These are phyloP conservation scores for Fusarium circinatum DNA, from an alignment of 2,329 filamentous ascomycete species.

Conservation along the genomic window DNA sequence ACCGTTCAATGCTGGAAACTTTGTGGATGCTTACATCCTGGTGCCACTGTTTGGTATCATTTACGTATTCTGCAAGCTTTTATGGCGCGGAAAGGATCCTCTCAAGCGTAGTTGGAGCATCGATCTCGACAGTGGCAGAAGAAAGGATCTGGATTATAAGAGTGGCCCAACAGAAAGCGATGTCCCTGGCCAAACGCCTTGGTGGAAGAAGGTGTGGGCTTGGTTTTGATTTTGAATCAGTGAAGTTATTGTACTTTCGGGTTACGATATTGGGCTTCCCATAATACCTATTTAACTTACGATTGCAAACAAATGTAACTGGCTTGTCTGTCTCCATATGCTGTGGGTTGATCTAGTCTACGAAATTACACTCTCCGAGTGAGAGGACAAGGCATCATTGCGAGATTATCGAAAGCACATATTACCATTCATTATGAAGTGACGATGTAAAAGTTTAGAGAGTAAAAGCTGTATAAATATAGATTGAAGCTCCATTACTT, in stretches of 20 bases:
- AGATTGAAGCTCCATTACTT: not conserved
- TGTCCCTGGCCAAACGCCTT: constrained; percentile 45
- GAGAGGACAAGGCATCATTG: not conserved
- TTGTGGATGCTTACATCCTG: constrained; percentile 72
- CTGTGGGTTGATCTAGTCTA: not conserved
- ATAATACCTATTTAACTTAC: not conserved
- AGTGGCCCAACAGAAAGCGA: constrained; percentile 46
- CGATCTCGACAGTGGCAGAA: constrained; percentile 65
- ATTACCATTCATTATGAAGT: not conserved
- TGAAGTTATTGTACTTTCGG: not conserved
- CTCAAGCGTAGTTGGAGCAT: constrained; percentile 63
- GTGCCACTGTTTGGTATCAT: constrained; percentile 69
- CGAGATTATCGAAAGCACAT: not conserved
- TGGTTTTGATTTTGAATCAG: constrained; percentile 50
- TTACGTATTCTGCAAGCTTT: constrained; percentile 64
- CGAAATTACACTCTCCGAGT: not conserved
- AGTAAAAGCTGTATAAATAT: not conserved
- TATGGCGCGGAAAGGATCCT: constrained; percentile 60
- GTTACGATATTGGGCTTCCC: no score
- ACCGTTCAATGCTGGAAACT: constrained; percentile 67
- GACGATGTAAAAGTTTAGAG: no score
- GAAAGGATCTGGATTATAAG: constrained; percentile 63
- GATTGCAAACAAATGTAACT: not conserved
- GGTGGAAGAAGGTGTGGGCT: constrained; percentile 58
- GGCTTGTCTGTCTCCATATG: not conserved